Base-by-base conservation (phyloP, 176 grass and related monocot genomes). In the Olyra latifolia region DNA sequence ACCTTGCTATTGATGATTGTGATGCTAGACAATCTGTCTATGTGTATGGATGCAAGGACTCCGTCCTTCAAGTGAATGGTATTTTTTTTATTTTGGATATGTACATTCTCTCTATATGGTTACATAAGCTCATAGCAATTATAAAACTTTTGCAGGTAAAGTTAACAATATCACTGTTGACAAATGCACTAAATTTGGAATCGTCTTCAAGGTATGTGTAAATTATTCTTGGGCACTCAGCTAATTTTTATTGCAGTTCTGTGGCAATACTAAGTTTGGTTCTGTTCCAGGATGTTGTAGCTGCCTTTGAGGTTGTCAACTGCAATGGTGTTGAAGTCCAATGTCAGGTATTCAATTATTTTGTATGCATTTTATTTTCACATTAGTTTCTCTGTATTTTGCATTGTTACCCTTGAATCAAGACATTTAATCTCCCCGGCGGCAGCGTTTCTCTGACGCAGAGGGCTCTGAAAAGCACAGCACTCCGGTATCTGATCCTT, bases 101-200 rank as follows among this genome's bases (percentile, higher is more conserved):
- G 52, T 27, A 17, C 23, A 45, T 69, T 80, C 19, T 28, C 22
- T 68, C 17, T 80, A 11, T 53, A 68, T 77, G 57, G 47, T 62
- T 83, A 62, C 12, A 72, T 47, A 73, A 42, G 57, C 46, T 71
- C 39, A 63, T 43, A 76, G 27, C 23, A 79, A 67, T 74, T 76
- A 64, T 53, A 35, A 75, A 61, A 72, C 11, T 10, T 77, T 68
- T 85, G 74, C 88, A 99, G 93, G 97, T 66, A 99, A 99, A 89
- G 97, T 99, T 66, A 99, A 99, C 69, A 99, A 99, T 77, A 99
- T 99, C 68, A 99, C 97, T 66, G 82, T 99, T 77, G 97, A 99
- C 69, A 99, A 96, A 69, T 99, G 97, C 89, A 99, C 91, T 44
- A 99, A 99, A 80, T 81, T 87, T 42, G 97, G 93, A 81, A 72